Evolutionary conservation across 352 stramenopile genomes (phyloP), one percentile per base, ranked within the genome.

Genomic region (Globisporangium abappressorium): DNA sequence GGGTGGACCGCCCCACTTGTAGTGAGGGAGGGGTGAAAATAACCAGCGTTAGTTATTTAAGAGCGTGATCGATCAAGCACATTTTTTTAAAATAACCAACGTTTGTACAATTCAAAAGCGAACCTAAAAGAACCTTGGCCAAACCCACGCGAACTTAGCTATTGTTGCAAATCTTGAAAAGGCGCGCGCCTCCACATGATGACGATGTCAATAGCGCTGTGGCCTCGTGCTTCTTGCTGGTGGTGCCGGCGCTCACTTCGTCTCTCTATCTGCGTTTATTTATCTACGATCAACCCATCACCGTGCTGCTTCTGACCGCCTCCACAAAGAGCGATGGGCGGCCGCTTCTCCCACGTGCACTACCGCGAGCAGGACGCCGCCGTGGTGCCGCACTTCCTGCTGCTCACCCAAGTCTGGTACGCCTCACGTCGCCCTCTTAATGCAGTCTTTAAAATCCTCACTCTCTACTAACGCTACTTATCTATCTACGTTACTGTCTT

Each of bases 261-360:
- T 49, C 41, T 49, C 5, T 18, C 14, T 47, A 12, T 8, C 38
- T 12, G 15, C 22, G 0, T 20, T 18, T 51, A 22, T 51, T 24
- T 55, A 18, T 55, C 47, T 18, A 54, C 1, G 7, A n/a, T 20
- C n/a, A 18, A 54, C 2, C 20, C 46, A 54, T 4, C 38, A 46
- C 47, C 20, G 36, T 22, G 11, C 22, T 58, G 26, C 28, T 43
- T 24, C 18, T 41, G n/a, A 9, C 36, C 20, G 1, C 28, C 18
- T 14, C n/a, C n/a, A 57, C 51, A 20, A 9, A 58, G 43, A 14
- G 22, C 5, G 33, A 92, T 93, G 85, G 83, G 85, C 30, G 83
- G 85, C 14, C 77, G 80, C 34, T 91, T 93, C 72, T 90, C 83
- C 14, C 82, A 88, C 5, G 80, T 91, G 64, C 82, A 93, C 72